phyloP scores from a whole-genome alignment of 2,329 filamentous ascomycete genomes.

The Capronia epimyces region DNA sequence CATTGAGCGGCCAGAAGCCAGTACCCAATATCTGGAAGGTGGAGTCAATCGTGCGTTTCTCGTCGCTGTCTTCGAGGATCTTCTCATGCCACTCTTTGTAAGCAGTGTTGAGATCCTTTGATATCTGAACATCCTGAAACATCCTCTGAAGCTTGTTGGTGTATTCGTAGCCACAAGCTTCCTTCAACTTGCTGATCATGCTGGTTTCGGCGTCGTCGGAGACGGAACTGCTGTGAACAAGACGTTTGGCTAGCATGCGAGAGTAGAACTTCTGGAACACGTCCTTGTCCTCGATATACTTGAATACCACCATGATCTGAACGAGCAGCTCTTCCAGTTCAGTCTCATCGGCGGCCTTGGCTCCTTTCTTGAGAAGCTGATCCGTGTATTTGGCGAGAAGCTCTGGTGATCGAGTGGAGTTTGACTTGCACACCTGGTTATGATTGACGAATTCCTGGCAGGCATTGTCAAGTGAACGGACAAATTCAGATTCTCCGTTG shows the following conservation, averaged over 20 bases:
- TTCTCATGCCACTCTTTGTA: conserved; percentile 74
- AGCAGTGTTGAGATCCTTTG: conserved; percentile 86
- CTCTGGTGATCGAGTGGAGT: conserved; percentile 90
- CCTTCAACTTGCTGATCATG: conserved; percentile 99
- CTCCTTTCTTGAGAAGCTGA: conserved; percentile 83
- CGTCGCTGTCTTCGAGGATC: conserved; percentile 57
- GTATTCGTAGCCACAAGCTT: conserved; percentile 97
- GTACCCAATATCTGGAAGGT: conserved; percentile 91
- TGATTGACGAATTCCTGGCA: conserved; percentile 98
- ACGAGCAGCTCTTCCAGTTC: conserved; percentile 83
- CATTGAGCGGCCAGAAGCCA: conserved; percentile 90
- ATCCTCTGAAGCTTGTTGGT: conserved; percentile 99
- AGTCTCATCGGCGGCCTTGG: conserved; percentile 85
- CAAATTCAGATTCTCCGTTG: conserved; percentile 93
- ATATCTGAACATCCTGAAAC: conserved; percentile 99
- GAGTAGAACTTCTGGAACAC: conserved; percentile 99
- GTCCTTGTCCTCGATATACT: conserved; percentile 99
- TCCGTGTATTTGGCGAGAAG: conserved; percentile 94
- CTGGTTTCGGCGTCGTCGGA: conserved; percentile 96
- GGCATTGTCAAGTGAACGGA: conserved; percentile 89
- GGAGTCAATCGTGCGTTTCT: conserved; percentile 71
- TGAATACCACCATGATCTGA: conserved; percentile 99
- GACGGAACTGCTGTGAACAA: conserved; percentile 91
- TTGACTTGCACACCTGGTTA: conserved; percentile 90
- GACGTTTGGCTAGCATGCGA: conserved; percentile 85